Evolutionary conservation across 2,329 filamentous ascomycete genomes (phyloP).

Genomic region (Xylariaceae sp.): DNA sequence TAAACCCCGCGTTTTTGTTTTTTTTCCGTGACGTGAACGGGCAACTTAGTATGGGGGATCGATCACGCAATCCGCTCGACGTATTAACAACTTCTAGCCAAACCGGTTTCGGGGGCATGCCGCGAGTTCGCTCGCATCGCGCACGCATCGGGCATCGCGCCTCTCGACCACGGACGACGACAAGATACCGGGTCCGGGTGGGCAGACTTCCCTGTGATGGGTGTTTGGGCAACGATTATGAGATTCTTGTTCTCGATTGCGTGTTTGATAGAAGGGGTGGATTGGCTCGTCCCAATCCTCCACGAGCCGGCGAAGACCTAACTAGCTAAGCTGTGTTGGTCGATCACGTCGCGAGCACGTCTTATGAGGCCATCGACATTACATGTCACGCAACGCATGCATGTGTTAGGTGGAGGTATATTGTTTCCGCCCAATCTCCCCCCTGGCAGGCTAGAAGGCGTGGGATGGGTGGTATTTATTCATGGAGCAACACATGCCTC

Average conservation of each 20-base stretch:
- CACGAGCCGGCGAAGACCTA: too few relatives aligned
- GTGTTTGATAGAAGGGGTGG: background rate
- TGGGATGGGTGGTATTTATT: background rate
- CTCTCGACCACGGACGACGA: background rate
- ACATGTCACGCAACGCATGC: background rate
- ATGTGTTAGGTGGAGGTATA: too few relatives aligned
- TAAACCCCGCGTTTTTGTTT: constrained; percentile 9
- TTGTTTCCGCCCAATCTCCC: too few relatives aligned
- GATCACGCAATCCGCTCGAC: constrained; percentile 27
- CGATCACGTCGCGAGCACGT: background rate
- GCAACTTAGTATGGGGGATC: constrained; percentile 25
- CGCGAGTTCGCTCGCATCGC: background rate
- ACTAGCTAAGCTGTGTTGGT: background rate
- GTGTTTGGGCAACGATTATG: background rate
- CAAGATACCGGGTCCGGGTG: too few relatives aligned
- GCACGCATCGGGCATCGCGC: too few relatives aligned
- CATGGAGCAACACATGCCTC: too few relatives aligned
- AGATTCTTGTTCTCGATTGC: background rate
- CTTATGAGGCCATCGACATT: background rate
- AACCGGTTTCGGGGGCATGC: background rate
- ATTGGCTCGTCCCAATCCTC: too few relatives aligned
- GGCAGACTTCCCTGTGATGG: background rate
- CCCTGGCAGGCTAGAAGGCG: background rate
- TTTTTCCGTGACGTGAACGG: constrained; percentile 17
- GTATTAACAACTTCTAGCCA: constrained; percentile 1